Evolutionary conservation across 768 basidiomycete genomes (phyloP).

Genomic region (Trametes punicea): DNA sequence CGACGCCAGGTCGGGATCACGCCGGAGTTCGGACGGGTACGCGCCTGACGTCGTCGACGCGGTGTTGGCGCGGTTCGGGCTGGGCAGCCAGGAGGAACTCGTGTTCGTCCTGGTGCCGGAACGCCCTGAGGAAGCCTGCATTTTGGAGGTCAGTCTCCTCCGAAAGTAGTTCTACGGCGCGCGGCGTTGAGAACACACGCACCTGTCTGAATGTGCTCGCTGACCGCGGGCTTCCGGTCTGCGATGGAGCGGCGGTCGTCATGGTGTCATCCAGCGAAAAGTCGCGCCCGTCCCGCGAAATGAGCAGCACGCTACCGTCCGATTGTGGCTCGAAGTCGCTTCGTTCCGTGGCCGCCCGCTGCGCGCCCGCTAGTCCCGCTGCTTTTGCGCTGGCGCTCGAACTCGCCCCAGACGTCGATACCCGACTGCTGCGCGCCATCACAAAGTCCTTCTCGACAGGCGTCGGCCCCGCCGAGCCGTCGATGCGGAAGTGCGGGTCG

Average conservation of each 20-base stretch:
- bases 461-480: conserved; percentile 4
- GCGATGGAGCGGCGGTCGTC: background rate
- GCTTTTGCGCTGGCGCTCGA: background rate
- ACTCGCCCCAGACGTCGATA: background rate
- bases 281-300: conserved; percentile 13
- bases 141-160: too few relatives aligned
- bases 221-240: background rate
- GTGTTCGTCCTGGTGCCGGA: background rate
- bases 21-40: conserved; percentile 18
- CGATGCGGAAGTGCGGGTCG: conserved; percentile 13
- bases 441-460: background rate
- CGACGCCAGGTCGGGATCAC: conserved; percentile 9
- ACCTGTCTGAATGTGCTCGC: background rate
- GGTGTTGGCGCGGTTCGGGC: conserved; percentile 14
- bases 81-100: conserved; percentile 10
- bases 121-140: background rate
- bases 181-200: background rate
- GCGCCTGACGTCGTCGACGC: conserved; percentile 15
- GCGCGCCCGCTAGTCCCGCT: background rate
- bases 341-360: background rate
- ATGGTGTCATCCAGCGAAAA: conserved; percentile 7
- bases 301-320: conserved; percentile 8
- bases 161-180: background rate
- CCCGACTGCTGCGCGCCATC: background rate
- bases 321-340: background rate